Evolutionary conservation across 768 basidiomycete genomes (phyloP).

Genomic region (Lactarius indigo): DNA sequence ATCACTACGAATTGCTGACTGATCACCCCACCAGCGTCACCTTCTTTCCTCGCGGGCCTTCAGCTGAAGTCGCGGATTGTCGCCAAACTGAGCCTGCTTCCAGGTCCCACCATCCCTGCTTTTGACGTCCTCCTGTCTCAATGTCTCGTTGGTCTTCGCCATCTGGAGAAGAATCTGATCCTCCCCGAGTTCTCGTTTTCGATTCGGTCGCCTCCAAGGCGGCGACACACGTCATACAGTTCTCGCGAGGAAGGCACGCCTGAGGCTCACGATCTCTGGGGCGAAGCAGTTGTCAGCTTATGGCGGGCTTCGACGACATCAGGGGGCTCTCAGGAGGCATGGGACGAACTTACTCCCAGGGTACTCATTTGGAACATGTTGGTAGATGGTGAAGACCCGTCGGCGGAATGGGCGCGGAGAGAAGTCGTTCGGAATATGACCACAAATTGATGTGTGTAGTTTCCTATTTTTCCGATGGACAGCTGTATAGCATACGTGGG

Average conservation of each 20-base stretch:
- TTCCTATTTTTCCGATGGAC: background rate
- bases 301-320: constrained; percentile 52
- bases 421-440: constrained; percentile 32
- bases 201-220: background rate
- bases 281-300: constrained; percentile 48
- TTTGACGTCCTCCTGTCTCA: constrained; percentile 17
- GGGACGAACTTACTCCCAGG: constrained; percentile 52
- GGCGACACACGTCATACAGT: constrained; percentile 23
- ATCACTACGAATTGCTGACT: background rate
- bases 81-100: constrained; percentile 17
- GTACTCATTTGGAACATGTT: constrained; percentile 55
- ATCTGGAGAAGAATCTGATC: constrained; percentile 12
- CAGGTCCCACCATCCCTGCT: constrained; percentile 8
- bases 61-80: constrained; percentile 6
- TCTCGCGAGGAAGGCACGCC: constrained; percentile 34
- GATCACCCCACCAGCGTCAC: background rate
- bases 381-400: constrained; percentile 32
- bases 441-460: background rate
- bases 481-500: background rate
- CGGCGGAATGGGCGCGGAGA: constrained; percentile 57
- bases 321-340: constrained; percentile 33
- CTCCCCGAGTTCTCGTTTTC: background rate
- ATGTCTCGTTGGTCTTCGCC: constrained; percentile 8
- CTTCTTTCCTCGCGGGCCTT: background rate
- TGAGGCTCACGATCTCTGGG: constrained; percentile 43